Evolutionary conservation across 768 basidiomycete genomes (phyloP), one percentile per base, ranked within the genome.

Genomic region (Pisolithus microcarpus): DNA sequence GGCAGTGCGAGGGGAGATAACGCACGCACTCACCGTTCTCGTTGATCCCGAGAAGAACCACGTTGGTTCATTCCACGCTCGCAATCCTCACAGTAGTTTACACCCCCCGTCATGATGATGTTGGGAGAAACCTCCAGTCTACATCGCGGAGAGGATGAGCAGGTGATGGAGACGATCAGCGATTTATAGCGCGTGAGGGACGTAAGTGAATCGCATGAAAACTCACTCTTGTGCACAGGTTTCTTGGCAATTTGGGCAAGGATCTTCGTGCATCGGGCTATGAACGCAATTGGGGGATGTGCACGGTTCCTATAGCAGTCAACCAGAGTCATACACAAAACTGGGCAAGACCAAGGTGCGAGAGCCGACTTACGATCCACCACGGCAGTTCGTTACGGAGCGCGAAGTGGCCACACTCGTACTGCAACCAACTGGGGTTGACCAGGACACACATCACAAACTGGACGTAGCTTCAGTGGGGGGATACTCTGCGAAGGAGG

Each of bases 301-400:
- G 38, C 48, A 43, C 1, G 36, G 38, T 10, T 52, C 50, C 56
- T 48, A 23, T 46, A 11, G 23, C 19, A 43, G 13, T 26, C 42
- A 19, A 26, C 26, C 11, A 9, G 19, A 4, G 21, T 42, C 40
- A 42, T 11, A 42, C 11, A 42, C 23, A 19, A 42, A 24, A 5
- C 43, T 6, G 30, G 8, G 26, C 15, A 23, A 8, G 23, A 9
- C 26, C 7, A 5, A 28, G 18, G n/a, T 28, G 44, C 3, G 26
- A 50, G 11, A 28, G 5, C 11, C 24, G 9, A 48, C 59, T 49
- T 39, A 55, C 56, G 11, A 52, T 45, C 55, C 48, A 56, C 51
- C 51, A 40, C 10, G 51, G 43, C 34, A 52, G 51, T 28, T 43
- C 16, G 7, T 30, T 42, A 16, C 49, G 30, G 28, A 34, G 37